Base-by-base conservation (phyloP, 2,329 filamentous ascomycete genomes). In the Pestalotiopsis sp. region DNA sequence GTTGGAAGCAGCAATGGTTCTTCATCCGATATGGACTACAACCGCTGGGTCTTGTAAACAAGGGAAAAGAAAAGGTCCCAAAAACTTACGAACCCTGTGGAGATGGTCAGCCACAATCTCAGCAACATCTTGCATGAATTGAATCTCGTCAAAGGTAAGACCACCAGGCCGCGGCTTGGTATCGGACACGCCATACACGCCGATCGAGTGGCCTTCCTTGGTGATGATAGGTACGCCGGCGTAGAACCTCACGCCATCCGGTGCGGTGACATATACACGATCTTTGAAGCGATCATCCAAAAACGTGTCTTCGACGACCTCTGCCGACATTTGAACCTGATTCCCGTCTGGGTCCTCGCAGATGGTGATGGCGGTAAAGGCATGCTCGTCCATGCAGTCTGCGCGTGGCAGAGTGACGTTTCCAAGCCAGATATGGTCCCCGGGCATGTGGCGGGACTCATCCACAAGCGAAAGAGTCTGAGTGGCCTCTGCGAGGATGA, bases 71-170 rank as follows among this genome's bases (percentile, higher is more conserved):
- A 52, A 52, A 12, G 7, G 45, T 11, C 17, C 17, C 7, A 2
- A 52, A 52, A 72, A 84, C 59, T 64, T 86, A 72, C 85, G 87
- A 67, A 82, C 86, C 66, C 79, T 84, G 70, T 81, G 83, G 71
- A 92, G 76, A 68, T 91, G 89, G 49, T 89, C 85, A 80, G 90
- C 89, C 4, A 89, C 82, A 4, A 88, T 85, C 20, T 80, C 79
- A 0, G 85, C 81, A 78, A 91, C 82, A 56, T 89, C 88, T 58
- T 85, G 83, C 75, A 92, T 79, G 63, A 88, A 90, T 25, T 83
- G 80, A 2, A 85, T 70, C 64, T 89, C 85, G 9, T 81, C 81
- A 0, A 80, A 73, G 12, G 79, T 79, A 20, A 92, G 73, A 0
- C 84, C 85, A 57, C 85, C 73, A 14, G 87, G 85, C 27, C 65